Percentiles rank a stretch among this genome's conserved stretches.
phyloP scores from a whole-genome alignment of 2,329 filamentous ascomycete genomes.

The Pseudonectria foliicola region DNA sequence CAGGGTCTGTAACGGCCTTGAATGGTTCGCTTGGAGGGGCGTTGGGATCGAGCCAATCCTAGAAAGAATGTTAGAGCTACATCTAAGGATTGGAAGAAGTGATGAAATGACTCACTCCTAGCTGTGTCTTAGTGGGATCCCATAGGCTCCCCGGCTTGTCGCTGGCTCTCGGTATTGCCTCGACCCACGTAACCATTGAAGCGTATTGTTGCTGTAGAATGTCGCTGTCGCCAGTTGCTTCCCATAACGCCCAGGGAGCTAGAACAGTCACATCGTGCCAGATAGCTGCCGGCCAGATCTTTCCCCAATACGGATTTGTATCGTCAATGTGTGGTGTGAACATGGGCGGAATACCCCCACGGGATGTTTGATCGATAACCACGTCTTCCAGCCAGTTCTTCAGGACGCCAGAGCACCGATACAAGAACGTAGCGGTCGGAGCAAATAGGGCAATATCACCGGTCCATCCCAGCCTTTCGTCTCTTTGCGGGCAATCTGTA shows the following conservation, averaged over 20 bases:
- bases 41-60: conserved; percentile 41
- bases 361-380: neutral
- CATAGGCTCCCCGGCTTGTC: conserved; percentile 30
- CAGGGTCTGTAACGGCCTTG: conserved; percentile 28
- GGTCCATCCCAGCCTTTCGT: conserved; percentile 47
- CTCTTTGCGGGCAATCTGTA: conserved; percentile 49
- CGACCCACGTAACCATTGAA: conserved; percentile 31
- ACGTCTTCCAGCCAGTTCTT: conserved; percentile 14
- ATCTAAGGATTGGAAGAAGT: conserved; percentile 1
- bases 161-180: conserved; percentile 25
- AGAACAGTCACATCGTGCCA: conserved; percentile 35
- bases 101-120: conserved; percentile 12
- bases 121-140: conserved; percentile 18
- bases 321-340: neutral
- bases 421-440: conserved; percentile 46
- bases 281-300: conserved; percentile 18
- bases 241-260: conserved; percentile 31
- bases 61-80: conserved; percentile 18
- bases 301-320: neutral
- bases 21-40: conserved; percentile 32
- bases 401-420: conserved; percentile 43
- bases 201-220: conserved; percentile 30
- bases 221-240: conserved; percentile 26
- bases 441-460: conserved; percentile 44
- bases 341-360: neutral